A percentile compares a stretch with the other conserved stretches of the same genome.
Conservation (phyloP, 345 rosid species). For the Hibiscus syriacus region DNA sequence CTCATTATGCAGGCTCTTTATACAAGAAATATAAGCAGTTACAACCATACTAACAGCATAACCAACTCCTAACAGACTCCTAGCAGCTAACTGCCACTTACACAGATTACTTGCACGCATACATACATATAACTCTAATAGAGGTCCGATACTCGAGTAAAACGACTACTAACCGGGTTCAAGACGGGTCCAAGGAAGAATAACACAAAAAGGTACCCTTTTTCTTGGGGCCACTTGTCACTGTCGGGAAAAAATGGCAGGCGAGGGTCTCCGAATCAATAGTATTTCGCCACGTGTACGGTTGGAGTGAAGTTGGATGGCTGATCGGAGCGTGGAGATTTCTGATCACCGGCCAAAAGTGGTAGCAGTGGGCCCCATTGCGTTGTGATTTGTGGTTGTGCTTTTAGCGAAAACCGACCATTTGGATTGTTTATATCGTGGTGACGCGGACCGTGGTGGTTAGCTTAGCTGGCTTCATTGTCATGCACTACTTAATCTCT, state of each 20-base stretch:
- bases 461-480: conserved; percentile 18
- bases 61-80: too few relatives aligned
- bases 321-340: conserved; percentile 12
- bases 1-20: too few relatives aligned
- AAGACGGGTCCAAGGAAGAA: conserved; percentile 11
- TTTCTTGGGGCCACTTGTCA: conserved; percentile 21
- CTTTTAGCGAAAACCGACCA: conserved; percentile 38
- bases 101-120: too few relatives aligned
- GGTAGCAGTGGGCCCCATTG: conserved; percentile 11
- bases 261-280: conserved; percentile 26
- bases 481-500: conserved; percentile 6
- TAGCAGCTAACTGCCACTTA: too few relatives aligned
- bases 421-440: conserved; percentile 24
- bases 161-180: conserved; percentile 10
- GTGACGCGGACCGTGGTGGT: conserved; percentile 23
- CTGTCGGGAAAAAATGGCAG: conserved; percentile 5
- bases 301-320: conserved; percentile 19
- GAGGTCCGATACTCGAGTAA: neutral
- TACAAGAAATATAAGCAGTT: too few relatives aligned
- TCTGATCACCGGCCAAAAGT: conserved; percentile 19
- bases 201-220: neutral
- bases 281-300: conserved; percentile 26
- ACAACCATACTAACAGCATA: too few relatives aligned
- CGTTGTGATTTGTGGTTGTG: conserved; percentile 18
- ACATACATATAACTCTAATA: too few relatives aligned